Evolutionary conservation across 306 rosid genomes (phyloP), one percentile per base, ranked within the genome.

Genomic region (Leucaena leucocephala): DNA sequence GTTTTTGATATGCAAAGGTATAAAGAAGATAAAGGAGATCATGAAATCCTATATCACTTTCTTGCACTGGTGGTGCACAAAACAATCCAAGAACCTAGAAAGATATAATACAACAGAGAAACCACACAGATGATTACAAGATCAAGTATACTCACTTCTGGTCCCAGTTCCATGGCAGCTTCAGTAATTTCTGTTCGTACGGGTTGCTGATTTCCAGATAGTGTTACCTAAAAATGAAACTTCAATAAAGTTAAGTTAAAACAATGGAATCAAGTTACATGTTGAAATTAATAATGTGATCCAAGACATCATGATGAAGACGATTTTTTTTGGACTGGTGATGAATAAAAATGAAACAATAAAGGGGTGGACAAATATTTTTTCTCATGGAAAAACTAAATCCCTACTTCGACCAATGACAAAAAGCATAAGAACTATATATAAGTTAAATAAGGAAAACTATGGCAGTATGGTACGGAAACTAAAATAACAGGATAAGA

Each of bases 141-240:
- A 75, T 70, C 54, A 50, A 62, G 78, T 36, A 57, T 13, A 81
- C 95, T 86, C 82, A 89, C 98, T 84, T 91, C 98, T 13, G 97
- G 69, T 80, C 98, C 97, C 83, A 94, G 84, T 83, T 91, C 90
- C 96, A 91, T 89, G 46, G 98, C 98, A 77, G 96, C 96, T 87
- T 90, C 97, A 1, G 94, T 88, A 69, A 93, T 91, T 86, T 88
- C 90, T n/a, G 92, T 89, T 38, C 91, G 88, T 9, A 94, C 82
- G 45, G 97, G 97, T 78, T 88, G 91, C 85, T 91, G 98, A 82
- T 90, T 88, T 79, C 98, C 98, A 33, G 95, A 87, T 54, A 94
- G 82, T 8, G 98, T 94, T 78, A 88, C 97, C 98, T 94, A 76
- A 43, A 77, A 39, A 57, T 81, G 36, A 71, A 81, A 76, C 77